Base-by-base conservation (phyloP, 148 eudicot species). In the Spergularia marina region DNA sequence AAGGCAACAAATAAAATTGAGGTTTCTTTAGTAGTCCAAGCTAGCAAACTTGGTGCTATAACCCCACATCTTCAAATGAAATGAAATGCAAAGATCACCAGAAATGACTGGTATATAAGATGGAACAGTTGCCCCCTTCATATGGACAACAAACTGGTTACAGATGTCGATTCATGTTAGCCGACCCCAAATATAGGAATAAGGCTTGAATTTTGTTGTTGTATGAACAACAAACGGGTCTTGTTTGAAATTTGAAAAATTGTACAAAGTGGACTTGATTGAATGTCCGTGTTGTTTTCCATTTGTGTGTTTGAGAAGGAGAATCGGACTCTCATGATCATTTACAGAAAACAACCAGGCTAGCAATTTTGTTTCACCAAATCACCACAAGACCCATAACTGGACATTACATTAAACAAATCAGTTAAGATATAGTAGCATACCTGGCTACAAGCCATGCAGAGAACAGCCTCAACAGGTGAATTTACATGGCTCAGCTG, bases 371-470 rank as follows among this genome's bases (percentile, higher is more conserved):
- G 67, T 23, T 23, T 23, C 25, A 23, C 25, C 40, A 2, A 14
- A 9, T 65, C 2, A 15, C 0, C 12, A 65, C 49, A 68, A 18
- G 20, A 8, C 36, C 47, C 71, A 40, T 6, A 13, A 65, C 12
- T 36, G 10, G 25, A 65, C 68, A 21, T 51, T 12, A 49, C 16
- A 59, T 60, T 18, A 20, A 40, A 11, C 18, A 70, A 51, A 70
- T 20, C 12, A 36, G 39, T 52, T 18, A 23, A 20, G 8, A 20
- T 53, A 20, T 41, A 70, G 63, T 49, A 66, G 36, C 84, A 53
- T 55, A 92, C 98, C 97, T 94, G 98, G 81, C 98, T 91, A 87
- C 98, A 94, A 23, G 95, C 77, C 98, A 94, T 94, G 82, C 98
- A 94, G 57, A 91, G 80, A 73, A 94, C 97, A 73, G 98, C 98